Evolutionary conservation across 2,329 filamentous ascomycete species (phyloP).

Genomic region (Fusarium subtropicale): DNA sequence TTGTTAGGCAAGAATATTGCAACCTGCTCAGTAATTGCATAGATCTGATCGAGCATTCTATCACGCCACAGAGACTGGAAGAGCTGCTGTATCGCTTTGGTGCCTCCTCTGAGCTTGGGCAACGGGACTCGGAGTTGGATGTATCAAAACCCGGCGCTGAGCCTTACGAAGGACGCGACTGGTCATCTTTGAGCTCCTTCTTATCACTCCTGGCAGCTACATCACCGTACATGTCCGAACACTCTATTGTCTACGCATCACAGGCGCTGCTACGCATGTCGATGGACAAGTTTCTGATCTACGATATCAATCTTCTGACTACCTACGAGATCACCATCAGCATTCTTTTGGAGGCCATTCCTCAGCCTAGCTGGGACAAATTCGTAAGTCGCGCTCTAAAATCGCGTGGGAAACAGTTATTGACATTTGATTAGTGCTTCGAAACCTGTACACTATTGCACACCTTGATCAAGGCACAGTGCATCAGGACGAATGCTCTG

Average conservation of each 20-base stretch:
- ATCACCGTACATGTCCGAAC: constrained; percentile 52
- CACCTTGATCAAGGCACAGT: constrained; percentile 57
- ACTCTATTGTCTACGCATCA: constrained; percentile 55
- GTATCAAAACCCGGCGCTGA: constrained; percentile 42
- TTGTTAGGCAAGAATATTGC: constrained; percentile 70
- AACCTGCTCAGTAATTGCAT: constrained; percentile 62
- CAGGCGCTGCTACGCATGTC: constrained; percentile 66
- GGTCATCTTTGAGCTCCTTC: constrained; percentile 59
- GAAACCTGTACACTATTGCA: constrained; percentile 62
- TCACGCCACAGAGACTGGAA: constrained; percentile 60
- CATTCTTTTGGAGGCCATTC: constrained; percentile 58
- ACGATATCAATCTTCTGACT: constrained; percentile 56
- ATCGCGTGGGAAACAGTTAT: neutral
- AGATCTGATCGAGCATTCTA: constrained; percentile 57
- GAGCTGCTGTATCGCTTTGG: constrained; percentile 70
- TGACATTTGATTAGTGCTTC: constrained; percentile 57
- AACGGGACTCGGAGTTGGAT: constrained; percentile 37
- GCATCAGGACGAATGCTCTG: constrained; percentile 69
- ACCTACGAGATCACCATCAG: constrained; percentile 58
- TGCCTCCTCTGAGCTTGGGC: constrained; percentile 61
- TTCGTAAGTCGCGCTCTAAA: constrained; percentile 53
- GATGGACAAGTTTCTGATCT: constrained; percentile 63
- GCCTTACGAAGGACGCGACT: constrained; percentile 56
- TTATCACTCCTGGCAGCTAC: constrained; percentile 57
- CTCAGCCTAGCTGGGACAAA: constrained; percentile 52